phyloP scores from a whole-genome alignment of 208 protist genomes.

The Trypanosoma caninum region DNA sequence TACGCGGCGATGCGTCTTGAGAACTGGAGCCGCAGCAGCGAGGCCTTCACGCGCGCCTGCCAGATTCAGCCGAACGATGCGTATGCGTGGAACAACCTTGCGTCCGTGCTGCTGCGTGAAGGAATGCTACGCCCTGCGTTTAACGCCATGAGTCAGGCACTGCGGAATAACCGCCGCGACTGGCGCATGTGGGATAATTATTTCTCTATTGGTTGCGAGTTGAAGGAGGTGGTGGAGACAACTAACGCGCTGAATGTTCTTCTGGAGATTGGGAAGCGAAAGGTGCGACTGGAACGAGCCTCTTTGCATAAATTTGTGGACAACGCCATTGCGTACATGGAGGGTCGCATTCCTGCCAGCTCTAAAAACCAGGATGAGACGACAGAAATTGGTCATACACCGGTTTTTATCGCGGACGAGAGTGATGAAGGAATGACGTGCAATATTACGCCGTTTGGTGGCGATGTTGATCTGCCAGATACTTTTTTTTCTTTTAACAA shows the following conservation, averaged over 20 bases:
- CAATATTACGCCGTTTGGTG: conserved; percentile 29
- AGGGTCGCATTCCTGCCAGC: conserved; percentile 61
- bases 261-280: conserved; percentile 72
- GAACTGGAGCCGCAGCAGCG: conserved; percentile 63
- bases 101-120: conserved; percentile 74
- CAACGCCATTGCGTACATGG: conserved; percentile 78
- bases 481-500: conserved; percentile 18
- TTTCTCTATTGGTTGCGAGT: conserved; percentile 81
- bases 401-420: conserved; percentile 9
- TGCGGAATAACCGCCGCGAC: conserved; percentile 79
- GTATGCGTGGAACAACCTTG: conserved; percentile 92
- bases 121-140: conserved; percentile 81
- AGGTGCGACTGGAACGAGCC: conserved; percentile 52
- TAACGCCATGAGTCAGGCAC: conserved; percentile 87
- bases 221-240: conserved; percentile 82
- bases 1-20: conserved; percentile 75
- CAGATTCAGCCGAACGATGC: conserved; percentile 88
- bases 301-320: conserved; percentile 71
- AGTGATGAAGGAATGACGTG: conserved; percentile 19
- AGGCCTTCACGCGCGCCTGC: conserved; percentile 88
- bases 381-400: neutral
- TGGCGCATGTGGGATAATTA: conserved; percentile 94
- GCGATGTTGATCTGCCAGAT: conserved; percentile 37
- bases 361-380: conserved; percentile 35
- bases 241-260: conserved; percentile 78